Base-by-base conservation (phyloP, 2,329 filamentous ascomycete species). In the Aspergillus arachidicola region DNA sequence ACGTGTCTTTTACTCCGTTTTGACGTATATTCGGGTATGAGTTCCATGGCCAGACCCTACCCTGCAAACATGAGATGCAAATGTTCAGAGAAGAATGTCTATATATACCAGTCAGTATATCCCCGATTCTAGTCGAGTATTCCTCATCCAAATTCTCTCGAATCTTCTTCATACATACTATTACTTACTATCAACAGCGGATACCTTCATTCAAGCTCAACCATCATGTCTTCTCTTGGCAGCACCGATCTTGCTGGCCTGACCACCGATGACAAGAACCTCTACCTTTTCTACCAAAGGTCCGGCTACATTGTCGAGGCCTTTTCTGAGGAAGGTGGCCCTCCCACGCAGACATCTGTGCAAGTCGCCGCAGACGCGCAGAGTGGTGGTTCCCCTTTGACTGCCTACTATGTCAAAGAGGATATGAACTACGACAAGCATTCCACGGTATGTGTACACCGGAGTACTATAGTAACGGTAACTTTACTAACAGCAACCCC, bases 221-320 rank as follows among this genome's bases (percentile, higher is more conserved):
- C 12, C 30, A 41, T 28, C n/a, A 55, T 55, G 51, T 55, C 51
- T 23, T 55, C 51, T 28, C 51, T 55, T 38, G 51, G 23, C 7
- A 55, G 51, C 51, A 55, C 51, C 36, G 51, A 55, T 55, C 51
- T 55, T 14, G 51, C 51, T 9, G 51, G 51, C 26, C n/a, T 55
- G n/a, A 38, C 32, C 0, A 55, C 51, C 21, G 21, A 55, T 19
- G 51, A 55, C 6, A 36, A 38, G 51, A 26, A 26, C 23, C 6
- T 55, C 6, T 55, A 55, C 7, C 51, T 55, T 16, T 55, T 55
- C 51, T 55, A 55, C 21, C 51, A 55, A 19, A 38, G n/a, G 23
- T 55, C 51, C 3, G 51, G 51, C 16, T 36, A 38, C 21, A 55
- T 55, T 38, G 51, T 38, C 11, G 51, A 55, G 12, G 51, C 51